Evolutionary conservation across 2,329 filamentous ascomycete genomes (phyloP), one percentile per base, ranked within the genome.

Genomic region (Penicillium hesseltinei): DNA sequence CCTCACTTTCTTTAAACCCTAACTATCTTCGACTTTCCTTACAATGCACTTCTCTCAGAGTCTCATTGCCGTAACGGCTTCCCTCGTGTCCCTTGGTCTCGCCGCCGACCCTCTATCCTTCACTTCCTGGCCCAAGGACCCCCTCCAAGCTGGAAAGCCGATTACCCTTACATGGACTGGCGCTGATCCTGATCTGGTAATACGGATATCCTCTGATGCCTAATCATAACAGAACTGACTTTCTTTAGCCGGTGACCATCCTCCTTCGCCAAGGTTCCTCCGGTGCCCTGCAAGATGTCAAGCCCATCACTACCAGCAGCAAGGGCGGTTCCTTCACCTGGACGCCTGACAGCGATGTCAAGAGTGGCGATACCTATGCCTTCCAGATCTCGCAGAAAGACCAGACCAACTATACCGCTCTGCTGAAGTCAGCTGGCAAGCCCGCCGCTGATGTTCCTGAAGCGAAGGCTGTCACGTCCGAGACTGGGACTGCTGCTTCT

Each of bases 381-480:
- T 79, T 87, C 57, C 73, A 85, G 70, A 85, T 88, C 72, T 69
- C 66, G 15, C 84, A 86, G 68, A 80, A 76, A 57, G 73, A 68
- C 40, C 59, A 71, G 46, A 66, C 75, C 69, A 87, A 87, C 75
- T 87, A 85, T 75, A 82, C 79, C 45, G 81, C 78, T 44, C 78
- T 77, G 31, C 77, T 87, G 69, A 66, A 68, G 33, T 68, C 84
- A 45, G 70, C 73, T 36, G 77, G 71, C 40, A 63, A 67, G 55
- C 63, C 54, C 23, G 13, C 7, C 1, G 53, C 50, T 38, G 42
- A 62, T 25, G 33, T 54, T 33, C 44, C 51, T 48, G 13, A 54
- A 8, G 49, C 23, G 19, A 42, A 62, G 42, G 57, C 53, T 23
- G 38, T 44, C 59, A 43, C 54, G 21, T 19, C 57, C 45, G 57